These are phyloP conservation scores for Penicillium dipodomyicola DNA, from an alignment of 495 filamentous ascomycete species.

Conservation along the genomic window DNA sequence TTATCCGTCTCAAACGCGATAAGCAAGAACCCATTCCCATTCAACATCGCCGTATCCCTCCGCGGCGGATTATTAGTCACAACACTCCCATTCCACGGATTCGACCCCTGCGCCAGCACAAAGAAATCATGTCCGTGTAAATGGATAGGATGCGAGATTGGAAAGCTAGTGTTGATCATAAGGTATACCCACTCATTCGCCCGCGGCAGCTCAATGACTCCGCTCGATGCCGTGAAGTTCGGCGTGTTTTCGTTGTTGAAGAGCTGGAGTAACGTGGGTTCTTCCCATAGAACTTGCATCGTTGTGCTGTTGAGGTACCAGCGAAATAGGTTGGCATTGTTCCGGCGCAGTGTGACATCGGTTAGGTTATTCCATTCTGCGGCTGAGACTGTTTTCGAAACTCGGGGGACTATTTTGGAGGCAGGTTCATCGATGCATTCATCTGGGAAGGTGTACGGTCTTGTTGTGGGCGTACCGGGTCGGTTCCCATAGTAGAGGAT, in stretches of 20 bases:
- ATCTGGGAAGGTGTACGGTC: constrained; percentile 8
- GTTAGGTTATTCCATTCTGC: constrained; percentile 15
- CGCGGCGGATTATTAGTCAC: constrained; percentile 6
- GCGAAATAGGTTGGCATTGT: constrained; percentile 19
- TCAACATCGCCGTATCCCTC: constrained; percentile 53
- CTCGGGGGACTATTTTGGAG: constrained; percentile 13
- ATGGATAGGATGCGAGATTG: constrained; percentile 25
- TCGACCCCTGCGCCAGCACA: constrained; percentile 24
- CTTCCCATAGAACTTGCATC: constrained; percentile 23
- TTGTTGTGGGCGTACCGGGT: constrained; percentile 17
- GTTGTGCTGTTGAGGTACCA: constrained; percentile 28
- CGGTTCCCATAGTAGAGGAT: constrained; percentile 55
- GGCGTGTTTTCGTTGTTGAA: constrained; percentile 15
- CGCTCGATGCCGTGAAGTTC: constrained; percentile 15
- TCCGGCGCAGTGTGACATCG: constrained; percentile 15
- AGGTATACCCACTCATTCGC: constrained; percentile 59
- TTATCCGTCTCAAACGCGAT: constrained; percentile 53
- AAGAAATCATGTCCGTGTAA: constrained; percentile 31
- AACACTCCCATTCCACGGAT: constrained; percentile 9
- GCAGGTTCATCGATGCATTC: constrained; percentile 13
- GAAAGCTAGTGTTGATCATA: constrained; percentile 35
- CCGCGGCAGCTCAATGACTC: constrained; percentile 31
- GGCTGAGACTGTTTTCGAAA: constrained; percentile 14
- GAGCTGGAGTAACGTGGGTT: constrained; percentile 23
- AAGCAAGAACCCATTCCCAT: constrained; percentile 33